These are phyloP conservation scores for Plasmodium fragile DNA, from an alignment of 169 alveolate genomes.

Conservation along the genomic window DNA sequence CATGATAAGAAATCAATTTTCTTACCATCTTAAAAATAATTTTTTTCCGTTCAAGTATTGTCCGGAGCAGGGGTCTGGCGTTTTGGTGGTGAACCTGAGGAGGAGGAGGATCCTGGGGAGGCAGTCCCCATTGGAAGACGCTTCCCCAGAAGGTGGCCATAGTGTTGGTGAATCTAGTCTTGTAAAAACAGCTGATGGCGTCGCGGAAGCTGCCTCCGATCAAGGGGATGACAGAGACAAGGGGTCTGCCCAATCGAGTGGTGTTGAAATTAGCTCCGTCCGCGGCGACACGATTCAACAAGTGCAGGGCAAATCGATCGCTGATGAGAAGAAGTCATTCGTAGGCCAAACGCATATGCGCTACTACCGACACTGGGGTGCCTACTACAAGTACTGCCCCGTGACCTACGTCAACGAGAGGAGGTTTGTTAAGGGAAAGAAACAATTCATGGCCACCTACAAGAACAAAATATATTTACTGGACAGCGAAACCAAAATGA, in stretches of 20 bases:
- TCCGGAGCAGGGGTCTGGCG: not conserved
- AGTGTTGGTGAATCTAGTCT: not conserved
- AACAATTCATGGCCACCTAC: constrained; percentile 7
- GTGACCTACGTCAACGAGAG: constrained; percentile 56
- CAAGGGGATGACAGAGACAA: not conserved
- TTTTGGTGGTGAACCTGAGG: constrained; percentile 13
- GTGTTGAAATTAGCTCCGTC: not conserved
- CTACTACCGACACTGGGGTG: constrained; percentile 44
- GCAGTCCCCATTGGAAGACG: not conserved
- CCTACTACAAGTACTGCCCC: constrained; percentile 49
- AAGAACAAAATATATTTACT: constrained; percentile 50
- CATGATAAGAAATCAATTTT: constrained; percentile 53
- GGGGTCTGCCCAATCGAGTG: not conserved
- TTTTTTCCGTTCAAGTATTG: constrained; percentile 39
- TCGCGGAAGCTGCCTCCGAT: not conserved
- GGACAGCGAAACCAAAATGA: constrained; percentile 22
- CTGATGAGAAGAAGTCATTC: not conserved
- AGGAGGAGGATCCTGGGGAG: not conserved
- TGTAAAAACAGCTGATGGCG: not conserved
- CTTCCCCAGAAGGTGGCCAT: not conserved
- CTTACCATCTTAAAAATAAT: constrained; percentile 64
- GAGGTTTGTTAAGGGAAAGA: constrained; percentile 35
- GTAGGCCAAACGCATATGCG: not conserved
- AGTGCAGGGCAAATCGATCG: not conserved
- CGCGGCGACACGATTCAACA: not conserved